Conservation (phyloP, 1,284 basidiomycete species). For the Cryptococcus depauperatus region DNA sequence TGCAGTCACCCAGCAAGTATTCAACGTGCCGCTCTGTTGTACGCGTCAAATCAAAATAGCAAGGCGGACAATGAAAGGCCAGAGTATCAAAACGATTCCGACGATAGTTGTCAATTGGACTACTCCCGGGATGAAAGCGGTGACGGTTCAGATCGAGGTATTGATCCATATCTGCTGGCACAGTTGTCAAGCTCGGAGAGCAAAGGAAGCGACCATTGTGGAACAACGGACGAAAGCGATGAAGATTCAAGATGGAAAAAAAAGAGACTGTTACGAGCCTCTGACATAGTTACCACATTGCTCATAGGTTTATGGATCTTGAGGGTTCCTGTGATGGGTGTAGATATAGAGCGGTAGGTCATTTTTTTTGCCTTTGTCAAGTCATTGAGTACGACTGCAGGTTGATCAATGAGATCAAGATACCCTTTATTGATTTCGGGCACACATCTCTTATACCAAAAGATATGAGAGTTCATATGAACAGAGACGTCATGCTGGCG, state of each 20-base stretch:
- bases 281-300: constrained; percentile 45
- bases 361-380: neutral
- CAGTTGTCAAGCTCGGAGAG: neutral
- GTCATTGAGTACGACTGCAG: neutral
- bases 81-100: constrained; percentile 1
- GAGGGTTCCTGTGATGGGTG: constrained; percentile 64
- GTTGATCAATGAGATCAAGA: constrained; percentile 57
- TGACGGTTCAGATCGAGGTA: too few relatives aligned
- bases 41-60: too few relatives aligned
- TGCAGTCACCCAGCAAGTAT: neutral
- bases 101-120: neutral
- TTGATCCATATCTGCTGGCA: neutral
- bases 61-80: constrained; percentile 3
- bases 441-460: constrained; percentile 54
- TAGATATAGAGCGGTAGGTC: constrained; percentile 62
- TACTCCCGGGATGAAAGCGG: too few relatives aligned
- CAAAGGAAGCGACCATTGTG: neutral
- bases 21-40: too few relatives aligned
- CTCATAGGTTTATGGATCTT: constrained; percentile 68
- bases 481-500: constrained; percentile 56
- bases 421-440: constrained; percentile 75
- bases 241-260: constrained; percentile 8
- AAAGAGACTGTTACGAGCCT: constrained; percentile 17
- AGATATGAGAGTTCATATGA: constrained; percentile 60
- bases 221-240: constrained; percentile 22